A percentile compares a stretch with the other conserved stretches of the same genome.
phyloP scores from a whole-genome alignment of 1,139 yeast species.

The Hemisphaericaspora xylanilytica region DNA sequence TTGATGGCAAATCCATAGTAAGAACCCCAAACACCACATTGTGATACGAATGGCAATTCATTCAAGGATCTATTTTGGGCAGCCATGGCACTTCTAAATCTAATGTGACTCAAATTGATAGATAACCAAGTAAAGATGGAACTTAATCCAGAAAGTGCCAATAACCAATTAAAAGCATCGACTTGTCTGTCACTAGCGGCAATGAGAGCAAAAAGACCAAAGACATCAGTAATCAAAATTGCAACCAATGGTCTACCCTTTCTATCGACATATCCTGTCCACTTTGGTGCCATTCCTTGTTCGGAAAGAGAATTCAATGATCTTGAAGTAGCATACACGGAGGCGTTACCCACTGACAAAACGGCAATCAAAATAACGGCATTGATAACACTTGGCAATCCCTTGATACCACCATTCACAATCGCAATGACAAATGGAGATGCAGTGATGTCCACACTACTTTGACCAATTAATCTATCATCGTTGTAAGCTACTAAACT shows the following conservation, averaged over 20 bases:
- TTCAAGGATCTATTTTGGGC: constrained; percentile 27
- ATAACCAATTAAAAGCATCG: constrained; percentile 35
- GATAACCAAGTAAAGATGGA: constrained; percentile 38
- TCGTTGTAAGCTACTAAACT: constrained; percentile 37
- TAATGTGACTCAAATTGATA: constrained; percentile 31
- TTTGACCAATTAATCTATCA: constrained; percentile 30
- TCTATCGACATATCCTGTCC: constrained; percentile 39
- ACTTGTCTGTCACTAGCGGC: constrained; percentile 34
- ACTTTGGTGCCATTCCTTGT: constrained; percentile 44
- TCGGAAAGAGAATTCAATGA: constrained; percentile 41
- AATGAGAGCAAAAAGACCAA: constrained; percentile 41
- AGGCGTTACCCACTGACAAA: constrained; percentile 44
- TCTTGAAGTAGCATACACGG: constrained; percentile 46
- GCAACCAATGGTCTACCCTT: constrained; percentile 45
- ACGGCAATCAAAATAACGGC: constrained; percentile 43
- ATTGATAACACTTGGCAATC: constrained; percentile 45
- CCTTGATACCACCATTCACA: constrained; percentile 49
- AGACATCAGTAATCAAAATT: constrained; percentile 32
- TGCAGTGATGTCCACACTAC: constrained; percentile 22
- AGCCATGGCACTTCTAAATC: constrained; percentile 34
- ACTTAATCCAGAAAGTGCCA: constrained; percentile 37
- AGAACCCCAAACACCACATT: constrained; percentile 35
- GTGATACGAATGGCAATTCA: constrained; percentile 32
- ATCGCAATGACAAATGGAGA: constrained; percentile 40
- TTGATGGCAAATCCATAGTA: constrained; percentile 27